Evolutionary conservation across 805 yeast genomes (phyloP).

Genomic region (Brettanomyces sp.): DNA sequence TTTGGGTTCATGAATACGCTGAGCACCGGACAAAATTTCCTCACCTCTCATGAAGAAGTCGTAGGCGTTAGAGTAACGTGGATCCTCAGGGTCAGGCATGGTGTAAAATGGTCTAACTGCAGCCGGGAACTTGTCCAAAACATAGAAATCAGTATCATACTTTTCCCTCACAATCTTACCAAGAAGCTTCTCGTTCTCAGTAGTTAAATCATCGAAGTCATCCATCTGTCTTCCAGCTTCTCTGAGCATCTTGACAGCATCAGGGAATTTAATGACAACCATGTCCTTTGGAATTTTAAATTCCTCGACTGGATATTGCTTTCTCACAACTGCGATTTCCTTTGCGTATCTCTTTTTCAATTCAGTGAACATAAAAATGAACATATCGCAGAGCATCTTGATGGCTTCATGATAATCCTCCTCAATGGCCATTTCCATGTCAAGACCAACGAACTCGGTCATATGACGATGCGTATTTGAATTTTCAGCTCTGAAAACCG

Average conservation of each 20-base stretch:
- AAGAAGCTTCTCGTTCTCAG: constrained; percentile 89
- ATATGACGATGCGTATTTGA: constrained; percentile 98
- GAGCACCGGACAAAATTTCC: constrained; percentile 98
- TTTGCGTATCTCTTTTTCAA: constrained; percentile 68
- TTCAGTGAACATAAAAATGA: constrained; percentile 80
- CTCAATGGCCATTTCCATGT: constrained; percentile 96
- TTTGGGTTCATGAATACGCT: constrained; percentile 93
- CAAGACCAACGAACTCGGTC: constrained; percentile 98
- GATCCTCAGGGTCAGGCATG: constrained; percentile 93
- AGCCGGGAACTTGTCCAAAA: constrained; percentile 96
- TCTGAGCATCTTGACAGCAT: constrained; percentile 80
- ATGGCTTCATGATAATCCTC: constrained; percentile 94
- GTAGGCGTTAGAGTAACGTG: constrained; percentile 91
- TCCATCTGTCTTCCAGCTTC: constrained; percentile 81
- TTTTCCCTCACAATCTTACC: constrained; percentile 89
- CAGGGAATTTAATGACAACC: constrained; percentile 83
- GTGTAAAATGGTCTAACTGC: constrained; percentile 98
- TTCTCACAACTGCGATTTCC: constrained; percentile 85
- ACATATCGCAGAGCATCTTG: constrained; percentile 49
- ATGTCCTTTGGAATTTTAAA: constrained; percentile 90
- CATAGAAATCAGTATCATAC: constrained; percentile 95
- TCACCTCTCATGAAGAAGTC: constrained; percentile 99
- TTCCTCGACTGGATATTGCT: constrained; percentile 96
- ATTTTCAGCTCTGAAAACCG: constrained; percentile 98
- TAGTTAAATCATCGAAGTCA: constrained; percentile 81